A percentile compares a stretch with the other conserved stretches of the same genome.
These are phyloP conservation scores for Globisporangium radiosum DNA, from an alignment of 352 stramenopile genomes.

Conservation along the genomic window DNA sequence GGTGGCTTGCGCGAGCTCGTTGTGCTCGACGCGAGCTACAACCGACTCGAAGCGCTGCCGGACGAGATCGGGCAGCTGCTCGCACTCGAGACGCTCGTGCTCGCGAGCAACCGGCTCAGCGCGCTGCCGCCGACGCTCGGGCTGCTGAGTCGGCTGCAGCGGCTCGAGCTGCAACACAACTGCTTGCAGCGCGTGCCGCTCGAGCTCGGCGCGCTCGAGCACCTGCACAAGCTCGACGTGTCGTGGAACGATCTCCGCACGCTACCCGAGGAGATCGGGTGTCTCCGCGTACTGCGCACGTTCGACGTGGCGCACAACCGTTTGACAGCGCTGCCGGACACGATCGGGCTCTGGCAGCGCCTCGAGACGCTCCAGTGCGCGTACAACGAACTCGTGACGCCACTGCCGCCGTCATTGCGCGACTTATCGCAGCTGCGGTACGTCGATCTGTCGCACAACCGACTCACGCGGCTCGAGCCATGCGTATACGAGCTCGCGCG, in stretches of 20 bases:
- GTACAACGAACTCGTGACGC: constrained; percentile 39
- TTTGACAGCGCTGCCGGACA: constrained; percentile 31
- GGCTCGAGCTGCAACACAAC: constrained; percentile 37
- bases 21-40: constrained; percentile 28
- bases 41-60: constrained; percentile 30
- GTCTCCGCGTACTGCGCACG: constrained; percentile 25
- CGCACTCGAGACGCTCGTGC: constrained; percentile 23
- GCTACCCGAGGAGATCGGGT: constrained; percentile 61
- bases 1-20: constrained; percentile 25
- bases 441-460: constrained; percentile 53
- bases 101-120: constrained; percentile 42
- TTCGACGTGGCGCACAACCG: constrained; percentile 54
- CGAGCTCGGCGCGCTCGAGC: constrained; percentile 41
- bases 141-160: constrained; percentile 23
- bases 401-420: constrained; percentile 25
- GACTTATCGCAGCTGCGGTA: constrained; percentile 33
- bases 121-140: constrained; percentile 38
- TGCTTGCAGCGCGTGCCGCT: constrained; percentile 31
- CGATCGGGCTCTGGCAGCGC: constrained; percentile 39
- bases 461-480: constrained; percentile 33
- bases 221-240: constrained; percentile 43
- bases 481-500: constrained; percentile 39
- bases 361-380: constrained; percentile 37
- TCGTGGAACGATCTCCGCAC: constrained; percentile 48
- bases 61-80: constrained; percentile 17